Base-by-base conservation (phyloP, 371 early-diverging fungal genomes). In the Mucor piriformis region DNA sequence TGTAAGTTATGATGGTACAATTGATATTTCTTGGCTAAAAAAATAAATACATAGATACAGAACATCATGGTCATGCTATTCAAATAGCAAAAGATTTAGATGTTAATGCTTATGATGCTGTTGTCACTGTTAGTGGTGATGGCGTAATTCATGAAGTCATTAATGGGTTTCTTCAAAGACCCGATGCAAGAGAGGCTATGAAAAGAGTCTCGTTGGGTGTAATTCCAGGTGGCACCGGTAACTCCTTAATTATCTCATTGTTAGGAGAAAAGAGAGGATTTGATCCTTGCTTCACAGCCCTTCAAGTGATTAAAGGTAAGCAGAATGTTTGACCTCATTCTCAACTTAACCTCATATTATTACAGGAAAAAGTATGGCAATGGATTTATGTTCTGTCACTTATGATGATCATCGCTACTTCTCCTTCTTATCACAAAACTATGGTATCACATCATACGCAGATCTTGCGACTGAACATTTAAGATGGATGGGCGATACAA, bases 111-210 rank as follows among this genome's bases (percentile, higher is more conserved):
- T 92, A 76, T 58, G 84, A 83, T 47, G 86, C 84, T 13, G 74
- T 89, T 27, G 77, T 88, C 5, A 76, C 88, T 25, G 78, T 91
- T 34, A 86, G 89, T 64, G 94, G 94, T 23, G 94, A 93, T 68
- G 94, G 94, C 11, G 80, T 90, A 3, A 74, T 90, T 29, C 91
- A 93, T 59, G 94, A 93, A 66, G 72, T 89, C 3, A 72, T 92
- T 54, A 90, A 93, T 59, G 92, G 92, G 1, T 73, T 91, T 27
- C 69, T 90, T 67, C 67, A 79, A 50, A 77, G 92, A 40, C 73
- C 82, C 0, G 91, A 92, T 67, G 89, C 81, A 13, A 57, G 63
- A 8, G 53, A 72, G 6, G 70, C 76, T 0, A 79, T 88, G 27
- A 70, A 78, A 50, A 76, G 74, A 29, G 63, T 88, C 3, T 85